phyloP scores from a whole-genome alignment of 805 yeast genomes.

The Yarrowia sp. region DNA sequence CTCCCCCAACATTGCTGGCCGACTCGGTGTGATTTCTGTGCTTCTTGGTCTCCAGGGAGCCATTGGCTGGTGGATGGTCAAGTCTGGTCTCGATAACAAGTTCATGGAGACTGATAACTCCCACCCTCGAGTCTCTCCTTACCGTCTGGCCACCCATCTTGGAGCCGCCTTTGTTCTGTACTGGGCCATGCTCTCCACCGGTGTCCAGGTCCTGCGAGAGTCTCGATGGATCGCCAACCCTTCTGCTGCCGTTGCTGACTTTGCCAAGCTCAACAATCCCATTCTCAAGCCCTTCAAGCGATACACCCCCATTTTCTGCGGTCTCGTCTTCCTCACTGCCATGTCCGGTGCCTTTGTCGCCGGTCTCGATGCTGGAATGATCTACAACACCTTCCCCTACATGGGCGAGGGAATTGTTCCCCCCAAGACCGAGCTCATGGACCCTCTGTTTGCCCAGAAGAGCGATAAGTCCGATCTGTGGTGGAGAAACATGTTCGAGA shows the following conservation, averaged over 20 bases:
- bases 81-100: conserved; percentile 83
- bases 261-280: conserved; percentile 61
- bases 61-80: conserved; percentile 99
- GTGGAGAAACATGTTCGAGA: conserved; percentile 93
- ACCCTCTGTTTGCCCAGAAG: conserved; percentile 64
- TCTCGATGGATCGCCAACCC: conserved; percentile 66
- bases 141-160: conserved; percentile 87
- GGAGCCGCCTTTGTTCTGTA: conserved; percentile 90
- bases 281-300: conserved; percentile 56
- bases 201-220: conserved; percentile 76
- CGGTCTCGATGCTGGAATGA: conserved; percentile 95
- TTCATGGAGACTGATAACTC: conserved; percentile 74
- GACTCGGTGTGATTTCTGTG: conserved; percentile 68
- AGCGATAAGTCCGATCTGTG: conserved; percentile 67
- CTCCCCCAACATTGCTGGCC: conserved; percentile 60
- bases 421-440: conserved; percentile 69
- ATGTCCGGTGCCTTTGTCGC: conserved; percentile 99
- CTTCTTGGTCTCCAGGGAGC: conserved; percentile 90
- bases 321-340: conserved; percentile 79
- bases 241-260: conserved; percentile 48
- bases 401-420: conserved; percentile 84
- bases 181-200: conserved; percentile 87
- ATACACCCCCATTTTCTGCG: conserved; percentile 54
- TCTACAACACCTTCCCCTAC: conserved; percentile 92
- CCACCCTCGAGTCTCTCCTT: conserved; percentile 97